phyloP scores from a whole-genome alignment of 2,329 filamentous ascomycete species.

The Ascochyta koolunga region DNA sequence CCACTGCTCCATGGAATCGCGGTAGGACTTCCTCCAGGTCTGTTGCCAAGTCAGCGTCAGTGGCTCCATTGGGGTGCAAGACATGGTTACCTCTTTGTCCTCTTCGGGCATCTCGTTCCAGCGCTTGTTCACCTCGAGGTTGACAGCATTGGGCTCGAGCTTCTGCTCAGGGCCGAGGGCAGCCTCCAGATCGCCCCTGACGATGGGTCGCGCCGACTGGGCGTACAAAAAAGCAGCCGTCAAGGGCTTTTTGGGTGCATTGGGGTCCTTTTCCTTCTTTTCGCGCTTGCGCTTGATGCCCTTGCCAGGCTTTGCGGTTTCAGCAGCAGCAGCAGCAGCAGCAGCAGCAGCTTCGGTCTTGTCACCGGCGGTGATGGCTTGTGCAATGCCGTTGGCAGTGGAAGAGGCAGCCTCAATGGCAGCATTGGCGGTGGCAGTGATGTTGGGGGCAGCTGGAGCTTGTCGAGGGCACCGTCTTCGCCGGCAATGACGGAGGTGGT shows the following conservation, averaged over 20 bases:
- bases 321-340: slow-evolving; percentile 25
- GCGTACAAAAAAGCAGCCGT: slow-evolving; percentile 97
- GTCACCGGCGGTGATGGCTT: slow-evolving; percentile 24
- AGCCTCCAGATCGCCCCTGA: slow-evolving; percentile 67
- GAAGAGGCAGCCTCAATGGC: slow-evolving; percentile 36
- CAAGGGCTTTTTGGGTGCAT: slow-evolving; percentile 90
- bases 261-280: slow-evolving; percentile 77
- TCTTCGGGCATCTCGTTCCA: slow-evolving; percentile 78
- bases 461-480: slow-evolving; percentile 45
- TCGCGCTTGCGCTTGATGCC: slow-evolving; percentile 79
- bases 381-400: slow-evolving; percentile 29
- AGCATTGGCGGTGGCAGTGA: slow-evolving; percentile 41
- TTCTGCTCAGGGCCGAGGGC: slow-evolving; percentile 66
- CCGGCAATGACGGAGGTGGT: slow-evolving; percentile 75
- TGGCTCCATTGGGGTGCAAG: neutral
- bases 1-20: slow-evolving; percentile 59
- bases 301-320: slow-evolving; percentile 27
- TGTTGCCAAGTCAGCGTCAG: slow-evolving; percentile 12
- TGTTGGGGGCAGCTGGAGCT: slow-evolving; percentile 53
- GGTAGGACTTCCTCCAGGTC: slow-evolving; percentile 59
- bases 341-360: slow-evolving; percentile 20
- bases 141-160: slow-evolving; percentile 83
- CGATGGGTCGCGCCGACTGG: slow-evolving; percentile 82
- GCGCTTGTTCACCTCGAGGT: slow-evolving; percentile 82
- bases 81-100: slow-evolving; percentile 69